Conservation (phyloP, 805 yeast species). For the Candida railenensis region DNA sequence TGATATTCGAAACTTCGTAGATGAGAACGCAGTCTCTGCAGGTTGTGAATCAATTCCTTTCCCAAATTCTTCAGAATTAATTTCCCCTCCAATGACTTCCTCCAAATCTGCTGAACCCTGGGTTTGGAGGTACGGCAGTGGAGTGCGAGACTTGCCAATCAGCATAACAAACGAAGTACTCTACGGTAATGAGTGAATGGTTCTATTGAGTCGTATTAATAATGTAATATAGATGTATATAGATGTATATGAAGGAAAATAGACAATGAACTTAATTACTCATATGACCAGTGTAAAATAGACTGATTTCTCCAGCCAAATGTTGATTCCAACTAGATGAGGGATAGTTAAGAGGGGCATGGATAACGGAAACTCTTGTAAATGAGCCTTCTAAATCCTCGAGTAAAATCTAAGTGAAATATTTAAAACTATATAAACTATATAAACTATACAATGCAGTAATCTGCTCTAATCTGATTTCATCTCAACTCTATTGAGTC, state of each 20-base stretch:
- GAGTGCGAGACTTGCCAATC: conserved; percentile 84
- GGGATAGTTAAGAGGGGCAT: too few species aligned
- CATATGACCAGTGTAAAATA: too few species aligned
- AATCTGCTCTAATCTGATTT: too few species aligned
- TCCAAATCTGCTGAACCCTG: background rate
- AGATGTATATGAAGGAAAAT: background rate
- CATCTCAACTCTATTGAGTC: too few species aligned
- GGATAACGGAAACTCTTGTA: too few species aligned
- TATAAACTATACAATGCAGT: background rate
- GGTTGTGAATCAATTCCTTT: conserved; percentile 8
- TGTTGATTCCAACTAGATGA: too few species aligned
- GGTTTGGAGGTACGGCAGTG: conserved; percentile 47
- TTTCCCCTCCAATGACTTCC: background rate
- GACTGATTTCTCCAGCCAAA: too few species aligned
- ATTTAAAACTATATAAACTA: conserved; percentile 4
- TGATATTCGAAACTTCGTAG: conserved; percentile 65
- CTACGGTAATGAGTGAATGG: conserved; percentile 31
- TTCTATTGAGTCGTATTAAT: too few species aligned
- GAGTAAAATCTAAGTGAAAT: too few species aligned
- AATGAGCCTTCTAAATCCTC: too few species aligned
- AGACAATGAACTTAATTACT: background rate
- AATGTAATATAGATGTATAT: conserved; percentile 7
- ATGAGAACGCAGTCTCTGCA: conserved; percentile 50
- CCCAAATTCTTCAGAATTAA: background rate
- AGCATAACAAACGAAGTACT: conserved; percentile 65